A percentile compares a stretch with the other conserved stretches of the same genome.
Conservation (phyloP, 352 stramenopile genomes). For the Globisporangium polare region DNA sequence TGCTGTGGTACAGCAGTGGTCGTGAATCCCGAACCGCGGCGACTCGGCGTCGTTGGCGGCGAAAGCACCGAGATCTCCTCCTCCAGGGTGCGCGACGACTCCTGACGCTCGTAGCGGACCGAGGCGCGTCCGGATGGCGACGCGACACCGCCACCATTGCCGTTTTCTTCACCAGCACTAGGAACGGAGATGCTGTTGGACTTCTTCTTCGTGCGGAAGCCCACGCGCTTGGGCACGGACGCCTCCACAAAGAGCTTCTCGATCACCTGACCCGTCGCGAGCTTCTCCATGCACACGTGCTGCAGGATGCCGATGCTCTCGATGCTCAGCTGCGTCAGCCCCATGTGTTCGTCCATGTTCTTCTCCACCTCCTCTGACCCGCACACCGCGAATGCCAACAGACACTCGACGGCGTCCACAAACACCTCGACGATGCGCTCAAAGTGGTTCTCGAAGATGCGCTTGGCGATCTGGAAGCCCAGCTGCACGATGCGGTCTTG, state of each 20-base stretch:
- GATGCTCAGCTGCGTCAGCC: constrained; percentile 63
- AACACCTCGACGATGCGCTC: constrained; percentile 77
- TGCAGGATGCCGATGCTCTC: constrained; percentile 64
- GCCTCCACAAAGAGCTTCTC: constrained; percentile 45
- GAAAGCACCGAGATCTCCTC: constrained; percentile 56
- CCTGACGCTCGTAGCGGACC: constrained; percentile 63
- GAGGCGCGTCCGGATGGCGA: constrained; percentile 23
- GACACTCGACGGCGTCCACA: constrained; percentile 73
- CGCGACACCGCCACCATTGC: constrained; percentile 6
- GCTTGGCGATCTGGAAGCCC: constrained; percentile 84
- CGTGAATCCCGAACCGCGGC: constrained; percentile 31
- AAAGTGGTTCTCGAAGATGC: constrained; percentile 77
- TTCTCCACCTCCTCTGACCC: constrained; percentile 62
- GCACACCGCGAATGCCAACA: constrained; percentile 78
- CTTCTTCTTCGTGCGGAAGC: constrained; percentile 56
- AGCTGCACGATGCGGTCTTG: constrained; percentile 82
- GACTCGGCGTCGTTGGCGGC: constrained; percentile 25
- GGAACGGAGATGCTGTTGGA: constrained; percentile 18
- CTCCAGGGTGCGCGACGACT: constrained; percentile 51
- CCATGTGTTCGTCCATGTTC: constrained; percentile 41
- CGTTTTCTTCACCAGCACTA: background rate
- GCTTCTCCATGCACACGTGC: constrained; percentile 65
- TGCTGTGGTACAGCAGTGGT: background rate
- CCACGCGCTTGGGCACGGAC: constrained; percentile 39
- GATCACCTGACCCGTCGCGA: constrained; percentile 75